Base-by-base conservation (phyloP, 1,139 yeast genomes). In the Wickerhamomyces sp. region DNA sequence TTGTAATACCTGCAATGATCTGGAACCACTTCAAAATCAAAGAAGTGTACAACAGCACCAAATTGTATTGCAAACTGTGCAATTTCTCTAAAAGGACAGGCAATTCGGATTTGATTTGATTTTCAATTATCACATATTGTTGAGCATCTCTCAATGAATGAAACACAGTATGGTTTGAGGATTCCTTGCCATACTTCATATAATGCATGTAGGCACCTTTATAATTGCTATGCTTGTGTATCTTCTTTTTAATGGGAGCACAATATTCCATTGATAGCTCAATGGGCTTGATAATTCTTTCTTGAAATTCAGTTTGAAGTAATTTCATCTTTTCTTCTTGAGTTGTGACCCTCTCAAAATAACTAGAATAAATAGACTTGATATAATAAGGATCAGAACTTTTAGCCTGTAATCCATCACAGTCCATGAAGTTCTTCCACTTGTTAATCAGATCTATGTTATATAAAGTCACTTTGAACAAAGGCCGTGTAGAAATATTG, bases 121-220 rank as follows among this genome's bases (percentile, higher is more conserved):
- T 47, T 35, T 62, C 64, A 33, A 64, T 38, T 1, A 37, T 34
- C n/a, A 54, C 44, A 31, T 48, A 53, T 17, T 43, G 45, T 25
- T 51, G 56, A 3, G 55, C 56, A 19, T 46, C 45, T 25, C 13
- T 39, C 26, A 18, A 19, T 10, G 34, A 29, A 43, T 27, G 37
- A 40, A 35, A 50, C 54, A 37, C 52, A 57, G 44, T 52, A 60
- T 41, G 52, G 49, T n/a, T 52, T 41, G 52, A 47, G 1, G 58
- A 58, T 43, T 33, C 55, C 47, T 38, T 57, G 40, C 41, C 58
- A 54, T 19, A 56, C 44, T 41, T 56, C 57, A 52, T 38, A 20
- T 51, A 52, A 40, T 46, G 52, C n/a, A 57, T 51, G 38, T 61
- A 64, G 14, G 65, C 65, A 14, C 52, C 56, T 43, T 62, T 57